These are phyloP conservation scores for Plasmodium berghei DNA, from an alignment of 169 alveolate genomes.

Conservation along the genomic window DNA sequence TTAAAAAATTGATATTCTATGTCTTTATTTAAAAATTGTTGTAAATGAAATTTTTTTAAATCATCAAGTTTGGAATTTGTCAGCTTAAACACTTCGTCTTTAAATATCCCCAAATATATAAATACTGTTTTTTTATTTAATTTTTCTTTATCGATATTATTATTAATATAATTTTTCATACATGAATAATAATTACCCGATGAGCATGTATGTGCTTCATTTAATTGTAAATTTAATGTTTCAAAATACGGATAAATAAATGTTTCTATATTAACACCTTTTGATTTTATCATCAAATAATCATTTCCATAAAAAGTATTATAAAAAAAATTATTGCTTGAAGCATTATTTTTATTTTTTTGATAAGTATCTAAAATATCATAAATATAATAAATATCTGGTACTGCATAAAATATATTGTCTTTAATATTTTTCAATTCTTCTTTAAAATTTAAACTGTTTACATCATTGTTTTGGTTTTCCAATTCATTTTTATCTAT, in stretches of 20 bases:
- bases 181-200: conserved; percentile 35
- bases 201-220: conserved; percentile 22
- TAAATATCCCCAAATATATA: conserved; percentile 51
- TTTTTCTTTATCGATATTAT: conserved; percentile 4
- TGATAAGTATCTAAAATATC: conserved; percentile 14
- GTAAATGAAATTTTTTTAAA: conserved; percentile 51
- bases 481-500: conserved; percentile 24
- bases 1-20: conserved; percentile 49
- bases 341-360: conserved; percentile 17
- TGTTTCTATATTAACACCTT: conserved; percentile 66
- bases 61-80: conserved; percentile 55
- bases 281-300: conserved; percentile 54
- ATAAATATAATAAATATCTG: conserved; percentile 42
- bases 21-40: conserved; percentile 39
- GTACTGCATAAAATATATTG: conserved; percentile 52
- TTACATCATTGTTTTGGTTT: conserved; percentile 20
- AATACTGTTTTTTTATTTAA: conserved; percentile 26
- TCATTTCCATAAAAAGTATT: conserved; percentile 56
- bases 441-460: conserved; percentile 23
- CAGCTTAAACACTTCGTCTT: conserved; percentile 59
- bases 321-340: conserved; percentile 31
- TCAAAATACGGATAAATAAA: conserved; percentile 74
- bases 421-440: conserved; percentile 32
- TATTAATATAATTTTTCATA: conserved; percentile 26
- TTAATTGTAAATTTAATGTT: conserved; percentile 41